Base-by-base conservation (phyloP, 2,329 filamentous ascomycete species). In the Drechslera avenae region DNA sequence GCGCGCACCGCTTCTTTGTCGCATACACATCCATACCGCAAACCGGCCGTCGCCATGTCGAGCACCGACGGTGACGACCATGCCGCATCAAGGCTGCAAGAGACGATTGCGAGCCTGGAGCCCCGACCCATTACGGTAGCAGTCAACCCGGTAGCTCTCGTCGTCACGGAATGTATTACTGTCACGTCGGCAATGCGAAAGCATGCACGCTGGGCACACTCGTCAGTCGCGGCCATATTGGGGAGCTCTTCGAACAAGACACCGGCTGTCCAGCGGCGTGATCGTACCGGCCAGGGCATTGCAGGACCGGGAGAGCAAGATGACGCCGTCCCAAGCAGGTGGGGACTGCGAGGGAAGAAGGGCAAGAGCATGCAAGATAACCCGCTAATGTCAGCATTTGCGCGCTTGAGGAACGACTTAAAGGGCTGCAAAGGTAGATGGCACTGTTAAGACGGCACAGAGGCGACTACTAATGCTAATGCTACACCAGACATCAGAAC, bases 101-200 rank as follows among this genome's bases (percentile, higher is more conserved):
- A 65, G 57, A 63, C 59, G 21, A 49, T 59, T 28, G 46, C 57
- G 26, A 64, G 43, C 51, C 36, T 63, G 19, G 60, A 59, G 36
- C 52, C 59, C 26, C 69, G 67, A 37, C 66, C 68, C 47, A 75
- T 92, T 26, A 85, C 89, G 28, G 90, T 96, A 56, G 90, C 92
- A 35, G 88, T 96, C 61, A 90, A 96, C 68, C 91, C 92, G 1
- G 87, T 96, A 50, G 92, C 91, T 40, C 80, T 99, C 65, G 91
- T 99, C 60, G 96, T 96, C 57, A 96, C 93, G 75, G 94, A 99
- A 86, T 99, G 94, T 75, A 97, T 97, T 71, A 93, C 92, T 37
- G 93, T 99, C 77, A 97, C 94, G 12, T 97, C 93, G 56, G 91
- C 92, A 54, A 97, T 99, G 83, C 92, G 96, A 69, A 99, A 99